Evolutionary conservation across 2,329 filamentous ascomycete species (phyloP), one percentile per base, ranked within the genome.

Genomic region (Sporothrix curviconia): DNA sequence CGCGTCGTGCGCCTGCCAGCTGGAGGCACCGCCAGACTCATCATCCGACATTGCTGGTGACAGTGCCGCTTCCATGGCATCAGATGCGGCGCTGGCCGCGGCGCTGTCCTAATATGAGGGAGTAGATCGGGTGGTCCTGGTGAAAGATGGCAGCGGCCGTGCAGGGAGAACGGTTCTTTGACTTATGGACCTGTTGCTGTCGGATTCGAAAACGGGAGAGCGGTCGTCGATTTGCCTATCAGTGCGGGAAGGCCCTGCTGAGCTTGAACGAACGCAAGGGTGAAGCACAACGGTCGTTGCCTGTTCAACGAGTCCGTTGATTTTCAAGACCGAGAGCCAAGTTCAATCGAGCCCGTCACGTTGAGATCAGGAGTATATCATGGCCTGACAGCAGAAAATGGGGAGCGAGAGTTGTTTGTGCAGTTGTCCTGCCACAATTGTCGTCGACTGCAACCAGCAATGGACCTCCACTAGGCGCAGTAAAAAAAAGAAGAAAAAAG

Each of bases 1-100:
- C 4, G n/a, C 25, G 12, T 61, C 58, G 7, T 60, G 49, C 4
- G 56, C 52, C 24, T 43, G 56, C 60, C 61, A 63, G 42, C 60
- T 60, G 12, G 60, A 59, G 14, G 40, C 28, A 39, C 4, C 40
- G 28, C 36, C 53, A n/a, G 51, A 56, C n/a, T 54, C 60, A 1
- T 59, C 60, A 22, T 62, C 62, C 15, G 62, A 63, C 34, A 62
- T 39, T 25, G 47, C 32, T 12, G 57, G 60, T 2, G 62, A 62
- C 1, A 17, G 5, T 3, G 42, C 37, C 11, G 49, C 15, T 22
- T 51, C 58, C 56, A 63, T 54, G 19, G 50, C 40, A 40, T 49
- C 50, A n/a, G 54, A 40, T 7, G 44, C 36, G 11, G 34, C 56
- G 28, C n/a, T n/a, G n/a, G n/a, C n/a, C n/a, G n/a, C n/a, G n/a